These are phyloP conservation scores for Chaetomium sp. DNA, from an alignment of 2,329 filamentous ascomycete genomes.

Conservation along the genomic window DNA sequence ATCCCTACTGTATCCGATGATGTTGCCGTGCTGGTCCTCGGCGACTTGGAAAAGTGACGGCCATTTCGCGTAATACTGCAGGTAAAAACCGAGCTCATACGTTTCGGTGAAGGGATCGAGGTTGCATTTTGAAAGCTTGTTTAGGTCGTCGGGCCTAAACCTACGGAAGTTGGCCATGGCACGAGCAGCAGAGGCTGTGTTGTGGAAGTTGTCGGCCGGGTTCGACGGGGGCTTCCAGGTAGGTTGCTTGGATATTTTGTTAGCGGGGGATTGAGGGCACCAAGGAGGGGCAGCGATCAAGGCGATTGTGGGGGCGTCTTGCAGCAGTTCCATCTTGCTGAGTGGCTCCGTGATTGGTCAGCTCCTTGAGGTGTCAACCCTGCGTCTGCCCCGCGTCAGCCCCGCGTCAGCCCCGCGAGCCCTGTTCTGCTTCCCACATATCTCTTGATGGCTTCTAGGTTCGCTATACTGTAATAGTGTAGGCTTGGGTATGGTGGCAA, in stretches of 20 bases:
- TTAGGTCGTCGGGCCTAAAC: slow-evolving; percentile 81
- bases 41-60: slow-evolving; percentile 91
- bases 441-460: too few relatives aligned
- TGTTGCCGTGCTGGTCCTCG: slow-evolving; percentile 81
- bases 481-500: too few relatives aligned
- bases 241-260: not conserved
- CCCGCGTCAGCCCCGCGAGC: too few relatives aligned
- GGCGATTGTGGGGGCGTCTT: not conserved
- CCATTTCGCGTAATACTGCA: slow-evolving; percentile 95
- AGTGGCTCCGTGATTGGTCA: not conserved
- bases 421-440: too few relatives aligned
- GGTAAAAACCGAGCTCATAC: slow-evolving; percentile 92
- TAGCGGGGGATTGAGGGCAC: not conserved
- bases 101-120: slow-evolving; percentile 97
- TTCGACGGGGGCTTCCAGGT: too few relatives aligned
- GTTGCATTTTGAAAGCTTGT: slow-evolving; percentile 91
- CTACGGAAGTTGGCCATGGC: slow-evolving; percentile 81
- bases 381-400: too few relatives aligned
- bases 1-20: slow-evolving; percentile 83
- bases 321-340: not conserved
- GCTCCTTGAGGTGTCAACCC: not conserved
- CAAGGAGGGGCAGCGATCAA: not conserved
- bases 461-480: too few relatives aligned
- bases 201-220: slow-evolving; percentile 1
- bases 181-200: not conserved